Evolutionary conservation across 192 early-diverging fungal genomes (phyloP).

Genomic region (Chytriomyces sp.): DNA sequence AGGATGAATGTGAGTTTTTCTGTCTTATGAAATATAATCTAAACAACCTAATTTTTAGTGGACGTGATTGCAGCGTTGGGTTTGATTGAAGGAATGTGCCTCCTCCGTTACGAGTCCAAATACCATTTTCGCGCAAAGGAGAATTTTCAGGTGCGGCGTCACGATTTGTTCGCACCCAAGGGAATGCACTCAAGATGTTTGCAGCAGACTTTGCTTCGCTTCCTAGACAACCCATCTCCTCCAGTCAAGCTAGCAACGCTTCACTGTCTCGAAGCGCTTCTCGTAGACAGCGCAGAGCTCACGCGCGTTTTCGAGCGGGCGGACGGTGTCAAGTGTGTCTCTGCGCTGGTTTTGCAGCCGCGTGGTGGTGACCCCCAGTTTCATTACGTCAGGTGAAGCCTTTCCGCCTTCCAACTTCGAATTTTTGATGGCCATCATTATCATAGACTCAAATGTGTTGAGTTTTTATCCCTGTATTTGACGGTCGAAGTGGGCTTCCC

Average conservation of each 20-base stretch:
- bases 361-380: neutral
- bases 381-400: no score
- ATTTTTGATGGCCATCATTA: no score
- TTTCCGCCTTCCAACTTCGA: neutral
- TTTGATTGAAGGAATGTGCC: neutral
- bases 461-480: neutral
- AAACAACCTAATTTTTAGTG: neutral
- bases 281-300: neutral
- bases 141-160: neutral
- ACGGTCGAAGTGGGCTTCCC: neutral
- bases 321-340: neutral
- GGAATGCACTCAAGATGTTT: neutral
- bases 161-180: neutral
- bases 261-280: neutral
- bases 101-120: constrained; percentile 4
- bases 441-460: constrained; percentile 6
- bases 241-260: neutral
- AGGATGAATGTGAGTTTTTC: neutral
- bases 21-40: neutral
- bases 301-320: neutral
- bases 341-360: neutral
- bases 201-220: neutral
- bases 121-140: neutral
- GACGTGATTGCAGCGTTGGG: no score
- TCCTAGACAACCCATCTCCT: neutral